phyloP scores from a whole-genome alignment of 1,284 basidiomycete species.

The Schizopora paradoxa region DNA sequence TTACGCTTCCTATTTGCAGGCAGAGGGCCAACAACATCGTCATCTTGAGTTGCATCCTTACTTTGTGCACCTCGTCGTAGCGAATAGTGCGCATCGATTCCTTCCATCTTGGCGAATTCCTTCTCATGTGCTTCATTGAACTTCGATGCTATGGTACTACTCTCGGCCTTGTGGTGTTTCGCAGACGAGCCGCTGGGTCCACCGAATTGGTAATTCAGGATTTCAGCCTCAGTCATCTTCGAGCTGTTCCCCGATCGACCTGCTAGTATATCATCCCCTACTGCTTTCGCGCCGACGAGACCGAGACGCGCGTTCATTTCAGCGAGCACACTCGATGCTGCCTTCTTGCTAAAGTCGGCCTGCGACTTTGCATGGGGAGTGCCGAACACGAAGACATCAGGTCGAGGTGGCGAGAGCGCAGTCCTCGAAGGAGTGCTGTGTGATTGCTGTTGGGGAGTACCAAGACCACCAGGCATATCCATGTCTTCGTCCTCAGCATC shows the following conservation, averaged over 20 bases:
- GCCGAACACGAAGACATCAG: conserved; percentile 62
- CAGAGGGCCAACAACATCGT: conserved; percentile 7
- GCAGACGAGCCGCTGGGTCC: conserved; percentile 18
- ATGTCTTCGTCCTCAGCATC: conserved; percentile 21
- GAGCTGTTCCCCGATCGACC: conserved; percentile 3
- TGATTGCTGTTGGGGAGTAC: not conserved
- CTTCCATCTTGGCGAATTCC: conserved; percentile 70
- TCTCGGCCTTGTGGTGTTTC: conserved; percentile 2
- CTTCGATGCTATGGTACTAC: conserved; percentile 25
- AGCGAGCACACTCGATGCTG: conserved; percentile 53
- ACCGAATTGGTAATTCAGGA: conserved; percentile 12
- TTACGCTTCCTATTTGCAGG: conserved; percentile 24
- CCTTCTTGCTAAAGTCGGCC: conserved; percentile 53
- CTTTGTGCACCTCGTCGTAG: conserved; percentile 36
- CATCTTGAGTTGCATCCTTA: conserved; percentile 8
- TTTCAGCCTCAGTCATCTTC: conserved; percentile 30
- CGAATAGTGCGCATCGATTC: conserved; percentile 58
- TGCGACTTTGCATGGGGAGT: conserved; percentile 62
- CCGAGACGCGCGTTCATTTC: conserved; percentile 73
- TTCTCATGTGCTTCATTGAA: conserved; percentile 60
- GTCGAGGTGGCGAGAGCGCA: conserved; percentile 34
- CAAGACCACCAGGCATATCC: conserved; percentile 33
- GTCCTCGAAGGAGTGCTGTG: conserved; percentile 4
- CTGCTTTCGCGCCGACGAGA: conserved; percentile 37
- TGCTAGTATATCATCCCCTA: conserved; percentile 33